Conservation (phyloP, 1,284 basidiomycete species). For the Melampsora americana region DNA sequence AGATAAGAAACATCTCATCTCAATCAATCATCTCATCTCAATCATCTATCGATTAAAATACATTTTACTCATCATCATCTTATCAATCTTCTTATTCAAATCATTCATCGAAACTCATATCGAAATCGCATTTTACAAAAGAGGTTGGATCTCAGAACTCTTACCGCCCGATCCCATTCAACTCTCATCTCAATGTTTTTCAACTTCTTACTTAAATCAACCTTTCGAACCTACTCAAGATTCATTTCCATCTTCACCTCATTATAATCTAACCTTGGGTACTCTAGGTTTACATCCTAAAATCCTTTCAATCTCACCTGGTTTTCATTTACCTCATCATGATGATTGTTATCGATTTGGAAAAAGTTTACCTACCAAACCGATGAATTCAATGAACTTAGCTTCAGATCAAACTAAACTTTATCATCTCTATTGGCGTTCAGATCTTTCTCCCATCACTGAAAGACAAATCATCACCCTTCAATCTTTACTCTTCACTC, state of each 20-base stretch:
- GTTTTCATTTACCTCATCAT: slow-evolving; percentile 37
- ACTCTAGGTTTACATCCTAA: slow-evolving; percentile 25
- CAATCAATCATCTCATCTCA: background rate
- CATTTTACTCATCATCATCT: background rate
- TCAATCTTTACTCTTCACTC: slow-evolving; percentile 83
- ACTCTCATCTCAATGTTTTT: slow-evolving; percentile 25
- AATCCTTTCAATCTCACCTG: slow-evolving; percentile 30
- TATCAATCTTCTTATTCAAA: background rate
- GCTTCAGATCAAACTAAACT: background rate
- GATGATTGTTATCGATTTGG: slow-evolving; percentile 39
- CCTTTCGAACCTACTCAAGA: background rate
- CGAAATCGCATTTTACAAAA: slow-evolving; percentile 26
- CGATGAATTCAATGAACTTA: background rate
- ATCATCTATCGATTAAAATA: slow-evolving; percentile 1
- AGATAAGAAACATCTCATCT: background rate
- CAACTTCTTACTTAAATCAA: background rate
- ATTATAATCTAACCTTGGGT: slow-evolving; percentile 21
- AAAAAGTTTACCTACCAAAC: slow-evolving; percentile 7
- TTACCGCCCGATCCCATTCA: slow-evolving; percentile 13
- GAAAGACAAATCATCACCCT: slow-evolving; percentile 80
- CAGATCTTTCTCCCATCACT: slow-evolving; percentile 72
- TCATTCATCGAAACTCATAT: slow-evolving; percentile 32
- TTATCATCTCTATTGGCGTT: slow-evolving; percentile 89
- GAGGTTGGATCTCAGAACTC: slow-evolving; percentile 2
- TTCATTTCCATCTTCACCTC: slow-evolving; percentile 31